Percentiles rank a stretch among this genome's conserved stretches.
phyloP scores from a whole-genome alignment of 2,329 filamentous ascomycete genomes.

The Lachnellula hyalina region DNA sequence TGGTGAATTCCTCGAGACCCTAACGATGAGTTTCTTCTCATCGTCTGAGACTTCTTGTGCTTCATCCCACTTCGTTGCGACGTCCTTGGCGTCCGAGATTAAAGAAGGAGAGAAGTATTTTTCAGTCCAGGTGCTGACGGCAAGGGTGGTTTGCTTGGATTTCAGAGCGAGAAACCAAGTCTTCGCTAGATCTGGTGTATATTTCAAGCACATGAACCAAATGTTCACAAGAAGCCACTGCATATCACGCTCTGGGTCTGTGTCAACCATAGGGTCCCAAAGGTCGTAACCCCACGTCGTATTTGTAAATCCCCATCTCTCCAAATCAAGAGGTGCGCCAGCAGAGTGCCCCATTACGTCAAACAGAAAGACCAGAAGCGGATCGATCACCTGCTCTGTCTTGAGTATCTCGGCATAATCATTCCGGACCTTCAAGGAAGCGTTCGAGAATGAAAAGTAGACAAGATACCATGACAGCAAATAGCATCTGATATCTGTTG shows the following conservation, averaged over 20 bases:
- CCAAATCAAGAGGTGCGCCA: conserved; percentile 67
- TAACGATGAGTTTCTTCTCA: conserved; percentile 58
- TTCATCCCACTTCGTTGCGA: conserved; percentile 62
- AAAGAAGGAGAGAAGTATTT: conserved; percentile 73
- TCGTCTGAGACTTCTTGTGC: conserved; percentile 46
- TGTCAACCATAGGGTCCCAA: conserved; percentile 42
- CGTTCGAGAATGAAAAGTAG: conserved; percentile 75
- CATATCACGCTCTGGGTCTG: conserved; percentile 66
- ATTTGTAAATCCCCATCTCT: conserved; percentile 57
- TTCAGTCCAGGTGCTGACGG: conserved; percentile 79
- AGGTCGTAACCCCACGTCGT: conserved; percentile 42
- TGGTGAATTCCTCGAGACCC: conserved; percentile 62
- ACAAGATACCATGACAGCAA: conserved; percentile 84
- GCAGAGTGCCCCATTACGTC: conserved; percentile 77
- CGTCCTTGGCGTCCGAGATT: conserved; percentile 59
- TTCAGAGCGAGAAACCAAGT: conserved; percentile 79
- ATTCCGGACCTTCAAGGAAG: conserved; percentile 75
- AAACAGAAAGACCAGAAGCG: conserved; percentile 73
- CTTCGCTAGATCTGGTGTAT: conserved; percentile 73
- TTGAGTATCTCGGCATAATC: conserved; percentile 79
- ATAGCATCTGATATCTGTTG: conserved; percentile 68
- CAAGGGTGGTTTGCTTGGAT: conserved; percentile 72
- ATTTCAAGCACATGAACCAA: conserved; percentile 75
- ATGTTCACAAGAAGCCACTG: conserved; percentile 82
- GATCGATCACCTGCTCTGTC: conserved; percentile 60